A percentile compares a stretch with the other conserved stretches of the same genome.
These are phyloP conservation scores for Phtheirospermum japonicum DNA, from an alignment of 257 asterid genomes.

Conservation along the genomic window DNA sequence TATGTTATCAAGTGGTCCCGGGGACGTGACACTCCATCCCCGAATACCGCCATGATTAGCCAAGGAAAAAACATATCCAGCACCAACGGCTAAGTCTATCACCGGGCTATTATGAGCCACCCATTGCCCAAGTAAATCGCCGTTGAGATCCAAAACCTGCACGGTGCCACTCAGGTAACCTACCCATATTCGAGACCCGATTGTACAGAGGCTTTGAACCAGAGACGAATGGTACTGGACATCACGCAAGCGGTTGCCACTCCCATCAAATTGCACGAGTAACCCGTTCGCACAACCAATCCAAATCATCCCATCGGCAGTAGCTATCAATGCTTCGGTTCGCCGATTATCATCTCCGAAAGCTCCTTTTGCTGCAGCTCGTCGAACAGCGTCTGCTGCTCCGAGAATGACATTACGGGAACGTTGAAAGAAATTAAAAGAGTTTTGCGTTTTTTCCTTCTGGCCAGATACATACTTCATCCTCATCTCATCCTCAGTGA, in stretches of 20 bases:
- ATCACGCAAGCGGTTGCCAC: constrained; percentile 77
- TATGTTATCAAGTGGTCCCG: constrained; percentile 74
- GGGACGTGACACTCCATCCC: constrained; percentile 90
- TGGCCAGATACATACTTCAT: constrained; percentile 45
- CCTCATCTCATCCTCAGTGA: constrained; percentile 69
- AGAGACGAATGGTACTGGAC: constrained; percentile 63
- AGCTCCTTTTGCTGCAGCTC: constrained; percentile 83
- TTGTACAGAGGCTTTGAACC: constrained; percentile 67
- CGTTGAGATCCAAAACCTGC: constrained; percentile 85
- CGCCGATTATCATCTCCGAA: constrained; percentile 81
- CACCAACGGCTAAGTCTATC: constrained; percentile 67
- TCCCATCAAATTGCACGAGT: constrained; percentile 90
- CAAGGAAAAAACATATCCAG: constrained; percentile 64
- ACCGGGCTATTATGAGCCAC: constrained; percentile 78
- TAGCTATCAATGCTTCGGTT: constrained; percentile 68
- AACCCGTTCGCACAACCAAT: constrained; percentile 84
- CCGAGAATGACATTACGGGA: constrained; percentile 93
- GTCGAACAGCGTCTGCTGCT: constrained; percentile 98
- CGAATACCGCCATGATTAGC: constrained; percentile 99
- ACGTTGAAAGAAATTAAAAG: constrained; percentile 86
- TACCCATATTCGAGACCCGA: constrained; percentile 83
- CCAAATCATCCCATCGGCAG: constrained; percentile 87
- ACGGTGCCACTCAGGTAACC: constrained; percentile 79
- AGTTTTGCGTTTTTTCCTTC: constrained; percentile 68
- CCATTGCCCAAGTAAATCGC: constrained; percentile 84